phyloP scores from a whole-genome alignment of 352 stramenopile genomes.

The Phytophthora colocasiae region DNA sequence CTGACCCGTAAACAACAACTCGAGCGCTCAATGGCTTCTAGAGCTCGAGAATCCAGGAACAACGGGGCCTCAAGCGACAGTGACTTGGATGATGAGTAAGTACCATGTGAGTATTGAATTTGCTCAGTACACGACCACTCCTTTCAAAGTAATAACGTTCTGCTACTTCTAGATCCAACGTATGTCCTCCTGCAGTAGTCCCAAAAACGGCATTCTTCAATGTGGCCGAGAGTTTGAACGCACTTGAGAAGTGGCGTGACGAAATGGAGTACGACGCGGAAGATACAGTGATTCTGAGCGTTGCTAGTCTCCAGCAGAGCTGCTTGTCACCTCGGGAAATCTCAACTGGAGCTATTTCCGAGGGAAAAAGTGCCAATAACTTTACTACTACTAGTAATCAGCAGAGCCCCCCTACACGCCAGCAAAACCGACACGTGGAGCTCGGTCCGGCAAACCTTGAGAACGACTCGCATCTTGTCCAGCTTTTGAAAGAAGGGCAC shows the following conservation, averaged over 20 bases:
- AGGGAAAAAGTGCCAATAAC: background rate
- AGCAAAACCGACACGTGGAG: conserved; percentile 6
- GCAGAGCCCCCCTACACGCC: conserved; percentile 24
- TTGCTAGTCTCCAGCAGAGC: conserved; percentile 33
- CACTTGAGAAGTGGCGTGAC: conserved; percentile 80
- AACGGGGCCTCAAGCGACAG: conserved; percentile 44
- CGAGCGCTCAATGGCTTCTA: conserved; percentile 40
- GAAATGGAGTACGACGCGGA: conserved; percentile 58
- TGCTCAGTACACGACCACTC: conserved; percentile 5
- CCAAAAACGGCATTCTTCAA: conserved; percentile 69
- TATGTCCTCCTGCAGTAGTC: conserved; percentile 16
- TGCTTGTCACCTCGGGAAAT: conserved; percentile 29
- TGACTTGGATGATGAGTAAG: conserved; percentile 68
- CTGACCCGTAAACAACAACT: conserved; percentile 46
- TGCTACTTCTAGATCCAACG: conserved; percentile 13
- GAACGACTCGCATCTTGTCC: conserved; percentile 55
- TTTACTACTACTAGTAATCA: conserved; percentile 9
- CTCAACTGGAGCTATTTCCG: background rate
- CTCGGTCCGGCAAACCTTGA: conserved; percentile 53
- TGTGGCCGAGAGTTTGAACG: conserved; percentile 71
- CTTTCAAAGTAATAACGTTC: conserved; percentile 6
- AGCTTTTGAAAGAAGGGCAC: conserved; percentile 61
- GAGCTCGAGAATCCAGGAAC: conserved; percentile 8
- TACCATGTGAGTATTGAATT: conserved; percentile 36
- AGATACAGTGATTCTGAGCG: conserved; percentile 25